A percentile compares a stretch with the other conserved stretches of the same genome.
These are phyloP conservation scores for Aspergillus sp. DNA, from an alignment of 2,329 filamentous ascomycete genomes.

Conservation along the genomic window DNA sequence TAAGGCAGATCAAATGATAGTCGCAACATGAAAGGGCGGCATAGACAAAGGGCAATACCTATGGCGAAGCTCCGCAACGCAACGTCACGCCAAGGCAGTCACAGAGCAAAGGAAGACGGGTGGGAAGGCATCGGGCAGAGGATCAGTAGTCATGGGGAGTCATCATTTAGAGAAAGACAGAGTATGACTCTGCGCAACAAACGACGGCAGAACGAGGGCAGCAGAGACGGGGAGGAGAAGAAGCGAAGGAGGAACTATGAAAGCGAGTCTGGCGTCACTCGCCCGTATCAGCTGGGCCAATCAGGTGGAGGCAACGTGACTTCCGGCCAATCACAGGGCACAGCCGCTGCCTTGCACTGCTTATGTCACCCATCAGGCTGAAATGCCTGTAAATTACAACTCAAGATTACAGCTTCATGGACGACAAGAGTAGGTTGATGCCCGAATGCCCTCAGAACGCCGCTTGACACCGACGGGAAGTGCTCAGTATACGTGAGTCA, in stretches of 20 bases:
- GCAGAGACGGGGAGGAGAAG: conserved; percentile 6
- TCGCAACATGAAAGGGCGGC: neutral
- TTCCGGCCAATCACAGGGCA: conserved; percentile 5
- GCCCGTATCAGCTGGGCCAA: conserved; percentile 18
- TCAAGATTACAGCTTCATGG: too few relatives aligned
- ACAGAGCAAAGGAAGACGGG: conserved; percentile 1
- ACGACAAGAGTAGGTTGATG: too few relatives aligned
- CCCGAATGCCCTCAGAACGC: too few relatives aligned
- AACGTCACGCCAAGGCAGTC: neutral
- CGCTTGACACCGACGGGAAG: too few relatives aligned
- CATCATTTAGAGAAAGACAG: conserved; percentile 7
- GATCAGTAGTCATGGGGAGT: conserved; percentile 2
- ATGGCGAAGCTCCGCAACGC: neutral
- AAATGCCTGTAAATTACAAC: neutral
- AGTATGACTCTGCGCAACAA: conserved; percentile 1
- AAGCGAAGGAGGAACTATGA: conserved; percentile 7
- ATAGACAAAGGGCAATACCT: conserved; percentile 1
- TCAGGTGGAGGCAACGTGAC: conserved; percentile 12
- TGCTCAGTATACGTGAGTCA: too few relatives aligned
- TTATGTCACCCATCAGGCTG: neutral
- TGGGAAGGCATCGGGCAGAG: conserved; percentile 6
- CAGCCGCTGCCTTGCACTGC: neutral
- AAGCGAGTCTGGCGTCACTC: conserved; percentile 17
- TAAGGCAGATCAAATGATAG: conserved; percentile 5
- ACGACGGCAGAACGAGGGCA: conserved; percentile 3